Base-by-base conservation (phyloP, 768 basidiomycete species). In the Mycena belliarum region DNA sequence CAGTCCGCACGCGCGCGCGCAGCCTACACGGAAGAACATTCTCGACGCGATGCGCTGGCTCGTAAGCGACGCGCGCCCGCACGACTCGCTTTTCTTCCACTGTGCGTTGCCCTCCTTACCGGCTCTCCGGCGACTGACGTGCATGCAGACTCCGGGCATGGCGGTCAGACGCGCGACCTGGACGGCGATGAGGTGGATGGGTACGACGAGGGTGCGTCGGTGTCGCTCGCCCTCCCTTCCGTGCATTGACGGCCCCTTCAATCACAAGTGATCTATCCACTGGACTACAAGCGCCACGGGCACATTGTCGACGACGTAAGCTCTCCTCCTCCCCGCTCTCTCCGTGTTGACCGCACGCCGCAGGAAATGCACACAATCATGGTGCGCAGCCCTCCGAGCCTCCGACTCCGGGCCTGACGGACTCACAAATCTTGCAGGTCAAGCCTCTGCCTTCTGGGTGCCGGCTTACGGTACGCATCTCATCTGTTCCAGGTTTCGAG, bases 101-200 rank as follows among this genome's bases (percentile, higher is more conserved):
- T 92, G 86, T 80, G 18, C 14, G 49, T 51, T 40, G n/a, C 37
- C 18, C 26, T 41, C 42, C 21, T 24, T 50, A 28, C 49, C 49
- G n/a, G 38, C 38, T 40, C 15, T 4, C 38, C 7, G 40, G 40
- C 20, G 7, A 41, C 40, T 41, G 68, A 53, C 78, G 66, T 38
- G 20, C 12, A 41, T 4, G 20, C 14, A 91, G 89, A 93, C 72
- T 96, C 94, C 1, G 96, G 95, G 0, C 95, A 98, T 65, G 96
- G 97, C n/a, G 96, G 95, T 12, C 95, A 95, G 68, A 86, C 88
- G 4, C 79, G 77, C 51, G 94, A 97, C 71, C 59, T 73, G 1
- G 81, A 91, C 63, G 91, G 90, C 5, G 91, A 93, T 63, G 88
- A 95, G 71, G 73, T 78, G 0, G 89, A 91, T 64, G 94, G 93